Base-by-base conservation (phyloP, 495 filamentous ascomycete genomes). In the Aspergillus cristatus region DNA sequence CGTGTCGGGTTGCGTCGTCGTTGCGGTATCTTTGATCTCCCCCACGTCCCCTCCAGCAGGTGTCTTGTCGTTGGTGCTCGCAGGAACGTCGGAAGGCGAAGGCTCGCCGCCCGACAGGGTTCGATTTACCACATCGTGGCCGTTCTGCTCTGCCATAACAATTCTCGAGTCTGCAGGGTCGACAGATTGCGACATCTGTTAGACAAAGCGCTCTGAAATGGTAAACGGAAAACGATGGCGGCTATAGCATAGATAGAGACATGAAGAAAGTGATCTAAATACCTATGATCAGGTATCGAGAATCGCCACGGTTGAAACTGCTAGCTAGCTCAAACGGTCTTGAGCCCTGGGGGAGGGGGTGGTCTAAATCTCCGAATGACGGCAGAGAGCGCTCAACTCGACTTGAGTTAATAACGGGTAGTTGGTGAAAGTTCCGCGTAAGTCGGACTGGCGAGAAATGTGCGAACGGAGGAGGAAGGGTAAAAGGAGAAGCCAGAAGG, bases 91-190 rank as follows among this genome's bases (percentile, higher is more conserved):
- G 75, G 77, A 76, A 67, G 73, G 72, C 76, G 76, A 78, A 63
- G 60, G 54, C 56, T 75, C 76, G 76, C 79, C 75, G 71, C 77
- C 74, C 80, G 78, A 82, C 79, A 67, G 68, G 68, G 71, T 72
- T 75, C 79, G 67, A 70, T 80, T 74, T 81, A 82, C 79, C 79
- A 83, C 79, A 84, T 84, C 74, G 68, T 78, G 76, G 70, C 60
- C 66, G 58, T 59, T 74, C 74, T 77, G 75, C 78, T 83, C 79
- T 82, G 79, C 79, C 79, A 84, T 84, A 82, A 82, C 79, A 83
- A 79, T 70, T 59, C 68, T 66, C 60, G 74, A 63, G 57, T 67
- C 78, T 82, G 65, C 50, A 42, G 24, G 40, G 35, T 34, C 45
- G 37, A 43, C 38, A 34, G 34, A 45, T 50, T 47, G 54, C 53